A percentile compares a stretch with the other conserved stretches of the same genome.
Conservation (phyloP, 371 early-diverging fungal species). For the Saksenaea vasiformis region DNA sequence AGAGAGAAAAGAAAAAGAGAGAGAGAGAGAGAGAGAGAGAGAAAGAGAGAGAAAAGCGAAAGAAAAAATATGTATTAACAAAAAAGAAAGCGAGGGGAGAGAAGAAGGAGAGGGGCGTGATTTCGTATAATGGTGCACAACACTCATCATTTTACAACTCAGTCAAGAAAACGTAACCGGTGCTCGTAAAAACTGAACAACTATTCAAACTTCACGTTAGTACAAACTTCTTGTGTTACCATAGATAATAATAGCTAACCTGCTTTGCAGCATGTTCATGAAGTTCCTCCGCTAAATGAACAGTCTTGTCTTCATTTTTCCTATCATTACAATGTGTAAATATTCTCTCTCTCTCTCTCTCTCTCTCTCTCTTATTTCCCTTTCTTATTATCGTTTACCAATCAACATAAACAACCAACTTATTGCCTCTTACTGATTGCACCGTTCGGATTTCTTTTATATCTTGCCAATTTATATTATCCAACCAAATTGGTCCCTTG, state of each 20-base stretch:
- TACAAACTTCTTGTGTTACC: conserved; percentile 2
- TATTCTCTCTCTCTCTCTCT: no score
- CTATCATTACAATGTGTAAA: conserved; percentile 19
- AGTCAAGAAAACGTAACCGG: conserved; percentile 12
- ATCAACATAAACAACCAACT: conserved; percentile 26
- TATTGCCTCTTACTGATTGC: conserved; percentile 16
- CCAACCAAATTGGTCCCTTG: neutral
- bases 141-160: neutral
- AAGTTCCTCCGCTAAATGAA: conserved; percentile 29
- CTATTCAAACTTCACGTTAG: neutral
- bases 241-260: conserved; percentile 15
- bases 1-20: conserved; percentile 6
- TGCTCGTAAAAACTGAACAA: conserved; percentile 11
- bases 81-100: neutral
- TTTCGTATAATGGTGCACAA: conserved; percentile 7
- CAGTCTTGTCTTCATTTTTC: conserved; percentile 33
- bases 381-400: conserved; percentile 22
- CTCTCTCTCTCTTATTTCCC: no score
- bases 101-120: conserved; percentile 7
- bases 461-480: conserved; percentile 15
- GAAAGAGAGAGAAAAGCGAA: conserved; percentile 8
- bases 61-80: conserved; percentile 8
- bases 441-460: conserved; percentile 15
- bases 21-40: conserved; percentile 8
- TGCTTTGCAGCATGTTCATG: conserved; percentile 25